Base-by-base conservation (phyloP, 768 basidiomycete genomes). In the Daedalea quercina region DNA sequence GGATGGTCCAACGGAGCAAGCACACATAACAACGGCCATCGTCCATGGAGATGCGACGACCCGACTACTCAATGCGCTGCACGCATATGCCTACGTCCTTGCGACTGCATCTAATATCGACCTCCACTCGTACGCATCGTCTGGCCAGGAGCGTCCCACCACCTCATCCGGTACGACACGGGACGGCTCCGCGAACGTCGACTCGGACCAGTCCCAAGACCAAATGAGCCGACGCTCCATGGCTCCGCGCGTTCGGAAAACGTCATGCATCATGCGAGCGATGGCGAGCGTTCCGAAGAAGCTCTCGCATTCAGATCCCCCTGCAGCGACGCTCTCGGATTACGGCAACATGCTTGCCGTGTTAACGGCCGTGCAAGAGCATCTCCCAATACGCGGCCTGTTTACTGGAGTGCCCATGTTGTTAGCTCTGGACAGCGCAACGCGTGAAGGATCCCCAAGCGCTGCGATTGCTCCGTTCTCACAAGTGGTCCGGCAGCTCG, bases 351-450 rank as follows among this genome's bases (percentile, higher is more conserved):
- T 92, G 28, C 70, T 87, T 40, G 75, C 79, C 42, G 76, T 93
- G 26, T 75, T 95, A 34, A 75, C 72, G 4, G 76, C 79, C 2
- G 73, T 90, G 24, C 85, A 91, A 47, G 74, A 84, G 56, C 76
- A 84, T 47, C 66, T 90, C n/a, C 92, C 94, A 1, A 69, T 85
- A 24, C 80, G 85, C 40, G 87, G 83, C 2, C 60, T 95, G 37
- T 69, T 93, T 17, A 81, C 83, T 1, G 89, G 91, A 20, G 69
- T 90, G 31, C 93, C 94, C 3, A 93, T 96, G 90, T 67, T 96
- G 24, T 64, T 90, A n/a, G 83, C 88, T 1, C 66, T 95, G 47
- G 80, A 89, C 51, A 66, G 61, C 7, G 79, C 79, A 9, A 70
- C 78, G 3, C 72, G 73, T 31, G 59, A 73, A 24, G 72, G 73